These are phyloP conservation scores for Aspergillus steynii DNA, from an alignment of 495 filamentous ascomycete genomes.

Conservation along the genomic window DNA sequence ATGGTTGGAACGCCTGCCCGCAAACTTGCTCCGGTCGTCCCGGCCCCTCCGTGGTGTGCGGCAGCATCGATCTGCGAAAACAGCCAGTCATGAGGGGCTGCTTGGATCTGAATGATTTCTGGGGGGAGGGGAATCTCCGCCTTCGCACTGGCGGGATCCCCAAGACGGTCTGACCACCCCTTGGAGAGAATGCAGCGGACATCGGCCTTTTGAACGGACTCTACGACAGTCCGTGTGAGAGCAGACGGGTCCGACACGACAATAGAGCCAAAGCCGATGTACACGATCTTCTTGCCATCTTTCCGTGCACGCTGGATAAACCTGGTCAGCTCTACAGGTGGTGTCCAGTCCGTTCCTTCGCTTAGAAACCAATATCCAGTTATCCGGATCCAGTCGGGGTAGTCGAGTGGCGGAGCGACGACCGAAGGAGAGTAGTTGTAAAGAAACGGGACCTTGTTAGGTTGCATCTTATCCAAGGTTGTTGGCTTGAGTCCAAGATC, in stretches of 20 bases:
- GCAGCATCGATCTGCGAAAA: constrained; percentile 94
- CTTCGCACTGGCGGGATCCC: constrained; percentile 55
- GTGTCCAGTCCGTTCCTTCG: constrained; percentile 73
- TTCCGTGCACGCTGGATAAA: constrained; percentile 80
- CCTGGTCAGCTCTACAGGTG: constrained; percentile 68
- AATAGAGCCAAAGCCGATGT: constrained; percentile 95
- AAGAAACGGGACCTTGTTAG: constrained; percentile 93
- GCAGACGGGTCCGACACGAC: constrained; percentile 89
- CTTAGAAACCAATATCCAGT: constrained; percentile 98
- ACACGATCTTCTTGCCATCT: constrained; percentile 90
- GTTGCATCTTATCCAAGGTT: constrained; percentile 85
- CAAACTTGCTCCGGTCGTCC: constrained; percentile 92
- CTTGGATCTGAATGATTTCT: constrained; percentile 83
- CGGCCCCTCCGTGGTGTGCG: constrained; percentile 91
- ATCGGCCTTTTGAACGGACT: constrained; percentile 87
- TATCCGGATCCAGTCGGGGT: constrained; percentile 94
- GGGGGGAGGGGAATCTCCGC: constrained; percentile 73
- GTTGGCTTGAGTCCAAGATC: constrained; percentile 77
- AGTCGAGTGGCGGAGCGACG: constrained; percentile 89
- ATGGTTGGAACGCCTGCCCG: constrained; percentile 92
- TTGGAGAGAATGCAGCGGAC: constrained; percentile 95
- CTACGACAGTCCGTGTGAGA: constrained; percentile 85
- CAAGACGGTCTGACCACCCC: constrained; percentile 95
- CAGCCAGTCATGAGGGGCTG: constrained; percentile 95
- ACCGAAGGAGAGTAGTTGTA: constrained; percentile 97